phyloP scores from a whole-genome alignment of 1,139 yeast genomes.

The Pichia norvegensis region DNA sequence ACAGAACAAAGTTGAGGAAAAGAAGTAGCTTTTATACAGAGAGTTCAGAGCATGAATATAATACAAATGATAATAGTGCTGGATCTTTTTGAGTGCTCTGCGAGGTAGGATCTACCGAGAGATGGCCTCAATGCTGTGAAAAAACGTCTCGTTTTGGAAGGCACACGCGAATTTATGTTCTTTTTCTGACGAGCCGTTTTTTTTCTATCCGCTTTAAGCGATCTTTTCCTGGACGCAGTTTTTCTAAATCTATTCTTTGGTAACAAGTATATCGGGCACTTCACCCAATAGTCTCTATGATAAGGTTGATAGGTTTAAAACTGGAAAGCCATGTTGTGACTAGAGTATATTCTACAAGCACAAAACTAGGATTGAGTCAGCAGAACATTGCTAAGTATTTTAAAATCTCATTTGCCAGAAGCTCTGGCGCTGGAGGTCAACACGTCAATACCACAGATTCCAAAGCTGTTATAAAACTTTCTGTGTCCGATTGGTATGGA shows the following conservation, averaged over 20 bases:
- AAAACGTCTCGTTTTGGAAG: neutral
- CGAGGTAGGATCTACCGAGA: neutral
- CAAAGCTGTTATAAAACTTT: constrained; percentile 62
- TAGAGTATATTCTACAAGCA: neutral
- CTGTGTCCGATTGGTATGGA: constrained; percentile 39
- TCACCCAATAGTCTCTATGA: neutral
- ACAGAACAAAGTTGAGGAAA: no score
- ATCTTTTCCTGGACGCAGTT: no score
- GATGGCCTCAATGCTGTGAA: neutral
- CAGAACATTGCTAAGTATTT: constrained; percentile 16
- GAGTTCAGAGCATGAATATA: no score
- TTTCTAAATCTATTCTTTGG: no score
- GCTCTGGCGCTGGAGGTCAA: constrained; percentile 95
- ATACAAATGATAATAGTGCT: no score
- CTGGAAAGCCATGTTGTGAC: neutral
- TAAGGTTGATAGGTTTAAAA: no score
- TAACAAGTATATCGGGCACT: neutral
- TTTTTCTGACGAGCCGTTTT: no score
- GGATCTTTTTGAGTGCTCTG: neutral
- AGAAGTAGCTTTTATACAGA: no score
- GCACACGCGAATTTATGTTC: neutral
- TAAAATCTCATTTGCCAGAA: constrained; percentile 50
- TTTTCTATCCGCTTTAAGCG: no score
- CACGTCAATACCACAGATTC: constrained; percentile 81
- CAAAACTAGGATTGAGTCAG: neutral